phyloP scores from a whole-genome alignment of 306 rosid genomes.

The Bauhinia variegata region DNA sequence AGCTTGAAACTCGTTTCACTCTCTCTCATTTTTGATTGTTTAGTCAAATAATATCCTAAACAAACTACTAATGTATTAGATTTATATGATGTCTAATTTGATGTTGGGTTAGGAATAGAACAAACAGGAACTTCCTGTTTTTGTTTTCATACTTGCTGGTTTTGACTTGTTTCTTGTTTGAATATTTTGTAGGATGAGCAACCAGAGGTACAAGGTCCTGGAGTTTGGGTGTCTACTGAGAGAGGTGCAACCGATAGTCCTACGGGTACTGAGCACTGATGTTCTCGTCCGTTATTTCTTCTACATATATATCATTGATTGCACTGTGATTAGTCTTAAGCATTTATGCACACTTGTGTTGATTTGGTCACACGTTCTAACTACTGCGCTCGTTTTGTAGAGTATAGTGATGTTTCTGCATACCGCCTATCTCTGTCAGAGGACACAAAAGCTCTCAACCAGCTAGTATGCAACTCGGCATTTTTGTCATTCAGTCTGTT shows the following conservation, averaged over 20 bases:
- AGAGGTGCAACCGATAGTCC: constrained; percentile 91
- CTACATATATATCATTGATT: constrained; percentile 2
- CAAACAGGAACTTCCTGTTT: constrained; percentile 6
- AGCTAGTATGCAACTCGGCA: constrained; percentile 64
- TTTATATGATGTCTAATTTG: constrained; percentile 24
- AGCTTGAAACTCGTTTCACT: neutral
- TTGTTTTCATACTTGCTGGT: constrained; percentile 21
- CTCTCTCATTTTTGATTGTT: neutral
- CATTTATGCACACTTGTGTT: constrained; percentile 3
- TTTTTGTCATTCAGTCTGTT: constrained; percentile 13
- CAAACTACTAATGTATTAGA: constrained; percentile 21
- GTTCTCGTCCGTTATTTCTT: constrained; percentile 15
- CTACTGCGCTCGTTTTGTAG: constrained; percentile 48
- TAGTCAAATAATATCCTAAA: constrained; percentile 12
- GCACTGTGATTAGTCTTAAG: constrained; percentile 20
- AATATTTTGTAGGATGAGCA: constrained; percentile 77
- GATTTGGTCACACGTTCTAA: constrained; percentile 15
- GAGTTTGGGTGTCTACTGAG: constrained; percentile 85
- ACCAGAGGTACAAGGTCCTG: constrained; percentile 94
- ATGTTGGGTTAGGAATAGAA: constrained; percentile 17
- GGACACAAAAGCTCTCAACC: constrained; percentile 97
- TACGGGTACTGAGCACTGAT: constrained; percentile 63
- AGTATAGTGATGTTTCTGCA: constrained; percentile 87
- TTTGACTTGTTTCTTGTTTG: constrained; percentile 5
- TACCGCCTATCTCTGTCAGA: constrained; percentile 91